A percentile compares a stretch with the other conserved stretches of the same genome.
These are phyloP conservation scores for Camellia japonica DNA, from an alignment of 148 eudicot species.

Conservation along the genomic window DNA sequence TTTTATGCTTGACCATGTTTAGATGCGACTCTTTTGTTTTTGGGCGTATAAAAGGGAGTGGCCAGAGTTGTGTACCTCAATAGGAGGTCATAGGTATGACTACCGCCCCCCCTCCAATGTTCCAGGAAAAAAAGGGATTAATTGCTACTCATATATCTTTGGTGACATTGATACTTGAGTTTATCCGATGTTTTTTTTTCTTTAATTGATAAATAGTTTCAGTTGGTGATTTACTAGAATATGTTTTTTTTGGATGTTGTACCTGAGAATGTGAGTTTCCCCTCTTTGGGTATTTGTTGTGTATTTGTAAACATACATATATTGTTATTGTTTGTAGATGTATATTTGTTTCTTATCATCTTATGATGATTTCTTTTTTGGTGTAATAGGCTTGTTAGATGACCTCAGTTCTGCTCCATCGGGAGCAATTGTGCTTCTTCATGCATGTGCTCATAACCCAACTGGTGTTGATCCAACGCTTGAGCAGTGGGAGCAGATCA, in stretches of 20 bases:
- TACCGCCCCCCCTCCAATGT: too few species aligned
- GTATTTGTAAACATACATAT: too few species aligned
- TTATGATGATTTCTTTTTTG: slow-evolving; percentile 6
- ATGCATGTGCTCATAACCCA: slow-evolving; percentile 99
- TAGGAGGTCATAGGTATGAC: too few species aligned
- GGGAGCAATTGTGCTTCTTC: slow-evolving; percentile 93
- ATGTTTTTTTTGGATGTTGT: not conserved
- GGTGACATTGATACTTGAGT: not conserved
- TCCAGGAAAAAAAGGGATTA: too few species aligned
- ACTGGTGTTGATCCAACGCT: slow-evolving; percentile 97
- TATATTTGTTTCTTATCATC: not conserved
- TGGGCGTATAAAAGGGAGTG: too few species aligned
- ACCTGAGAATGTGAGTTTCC: not conserved
- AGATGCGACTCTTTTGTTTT: not conserved
- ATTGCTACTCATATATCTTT: not conserved
- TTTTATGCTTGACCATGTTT: not conserved
- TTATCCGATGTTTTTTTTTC: not conserved
- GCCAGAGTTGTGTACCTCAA: too few species aligned
- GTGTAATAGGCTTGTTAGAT: slow-evolving; percentile 66
- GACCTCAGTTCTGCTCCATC: slow-evolving; percentile 93
- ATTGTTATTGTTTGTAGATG: not conserved
- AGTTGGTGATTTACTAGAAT: not conserved
- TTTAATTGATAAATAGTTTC: not conserved
- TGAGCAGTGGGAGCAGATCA: slow-evolving; percentile 86
- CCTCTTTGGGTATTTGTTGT: not conserved